phyloP scores from a whole-genome alignment of 805 yeast genomes.

The Zygotorulaspora sp. region DNA sequence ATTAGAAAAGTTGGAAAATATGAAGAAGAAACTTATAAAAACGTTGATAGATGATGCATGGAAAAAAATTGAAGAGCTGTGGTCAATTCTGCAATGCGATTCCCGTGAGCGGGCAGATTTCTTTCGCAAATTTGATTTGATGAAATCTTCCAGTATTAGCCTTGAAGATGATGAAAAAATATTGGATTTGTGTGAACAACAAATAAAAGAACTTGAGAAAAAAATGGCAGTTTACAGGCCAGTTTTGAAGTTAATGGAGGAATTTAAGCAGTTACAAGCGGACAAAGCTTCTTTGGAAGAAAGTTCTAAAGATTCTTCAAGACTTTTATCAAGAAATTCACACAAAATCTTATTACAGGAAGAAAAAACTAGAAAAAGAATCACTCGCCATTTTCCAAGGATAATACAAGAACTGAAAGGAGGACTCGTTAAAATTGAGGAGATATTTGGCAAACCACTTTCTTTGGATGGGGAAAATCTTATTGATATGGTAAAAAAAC shows the following conservation, averaged over 20 bases:
- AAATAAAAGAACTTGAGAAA: constrained; percentile 47
- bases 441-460: constrained; percentile 37
- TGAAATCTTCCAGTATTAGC: constrained; percentile 13
- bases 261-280: constrained; percentile 48
- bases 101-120: constrained; percentile 48
- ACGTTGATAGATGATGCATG: constrained; percentile 63
- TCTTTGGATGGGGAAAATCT: constrained; percentile 27
- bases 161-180: constrained; percentile 53
- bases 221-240: constrained; percentile 51
- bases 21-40: constrained; percentile 61
- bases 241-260: constrained; percentile 51
- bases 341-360: constrained; percentile 77
- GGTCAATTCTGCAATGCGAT: constrained; percentile 60
- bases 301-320: constrained; percentile 72
- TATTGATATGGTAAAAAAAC: constrained; percentile 26
- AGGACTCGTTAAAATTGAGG: constrained; percentile 48
- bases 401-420: constrained; percentile 48
- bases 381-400: constrained; percentile 65
- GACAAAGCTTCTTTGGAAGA: constrained; percentile 63
- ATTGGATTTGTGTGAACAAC: constrained; percentile 59
- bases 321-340: constrained; percentile 69
- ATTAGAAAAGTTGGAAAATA: constrained; percentile 50
- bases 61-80: constrained; percentile 51
- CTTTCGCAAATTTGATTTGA: constrained; percentile 31
- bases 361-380: constrained; percentile 65